Conservation (phyloP, 768 basidiomycete species). For the Mycena capillaripes region DNA sequence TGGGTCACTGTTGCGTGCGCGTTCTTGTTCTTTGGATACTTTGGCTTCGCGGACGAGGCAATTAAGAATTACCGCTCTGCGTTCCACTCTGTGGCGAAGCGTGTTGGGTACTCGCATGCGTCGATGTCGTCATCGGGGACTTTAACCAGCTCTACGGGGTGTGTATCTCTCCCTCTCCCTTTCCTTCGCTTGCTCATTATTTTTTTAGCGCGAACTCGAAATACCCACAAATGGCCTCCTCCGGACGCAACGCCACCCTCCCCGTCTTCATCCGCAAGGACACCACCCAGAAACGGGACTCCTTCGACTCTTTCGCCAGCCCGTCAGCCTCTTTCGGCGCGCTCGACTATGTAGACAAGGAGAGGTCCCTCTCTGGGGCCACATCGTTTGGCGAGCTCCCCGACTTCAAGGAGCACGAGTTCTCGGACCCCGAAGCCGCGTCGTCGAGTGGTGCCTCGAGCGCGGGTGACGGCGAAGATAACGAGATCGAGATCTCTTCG, state of each 20-base stretch:
- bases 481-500: too few species aligned
- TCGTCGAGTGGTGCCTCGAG: too few species aligned
- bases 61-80: constrained; percentile 62
- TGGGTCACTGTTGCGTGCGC: too few species aligned
- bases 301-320: not conserved
- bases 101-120: not conserved
- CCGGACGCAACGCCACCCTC: not conserved
- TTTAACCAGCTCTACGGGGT: too few species aligned
- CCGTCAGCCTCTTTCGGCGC: not conserved
- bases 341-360: not conserved
- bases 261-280: not conserved
- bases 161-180: too few species aligned
- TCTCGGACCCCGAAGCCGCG: too few species aligned
- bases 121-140: too few species aligned
- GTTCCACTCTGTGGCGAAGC: constrained; percentile 50
- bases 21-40: constrained; percentile 37
- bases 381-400: too few species aligned
- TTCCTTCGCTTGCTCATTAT: too few species aligned
- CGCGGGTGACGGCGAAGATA: too few species aligned
- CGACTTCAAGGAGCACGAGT: too few species aligned
- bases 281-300: not conserved
- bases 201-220: not conserved
- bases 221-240: not conserved
- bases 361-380: too few species aligned
- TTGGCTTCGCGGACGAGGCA: constrained; percentile 76